Conservation (phyloP, 1,284 basidiomycete species). For the Trichosporon sp. region DNA sequence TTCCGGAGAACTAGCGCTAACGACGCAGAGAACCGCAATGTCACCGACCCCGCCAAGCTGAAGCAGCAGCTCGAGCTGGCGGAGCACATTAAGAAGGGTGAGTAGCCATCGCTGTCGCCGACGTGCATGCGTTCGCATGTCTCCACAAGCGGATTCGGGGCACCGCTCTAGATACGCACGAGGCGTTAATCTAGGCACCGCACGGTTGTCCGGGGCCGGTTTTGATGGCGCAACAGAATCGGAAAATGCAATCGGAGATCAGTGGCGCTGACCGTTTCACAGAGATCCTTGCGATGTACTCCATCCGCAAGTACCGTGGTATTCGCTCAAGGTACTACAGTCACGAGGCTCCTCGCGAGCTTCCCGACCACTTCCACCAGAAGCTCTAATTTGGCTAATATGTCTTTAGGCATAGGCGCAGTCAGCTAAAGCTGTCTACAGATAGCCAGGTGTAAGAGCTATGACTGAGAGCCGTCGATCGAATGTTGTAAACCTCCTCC, state of each 20-base stretch:
- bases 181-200: neutral
- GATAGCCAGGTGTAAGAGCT: neutral
- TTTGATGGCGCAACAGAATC: no score
- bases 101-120: slow-evolving; percentile 28
- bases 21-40: slow-evolving; percentile 60
- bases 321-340: slow-evolving; percentile 63
- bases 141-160: neutral
- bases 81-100: slow-evolving; percentile 84
- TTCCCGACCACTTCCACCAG: slow-evolving; percentile 11
- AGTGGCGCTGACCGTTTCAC: slow-evolving; percentile 8
- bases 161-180: neutral
- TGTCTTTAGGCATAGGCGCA: neutral
- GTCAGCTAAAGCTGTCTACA: neutral
- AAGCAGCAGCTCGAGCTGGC: slow-evolving; percentile 71
- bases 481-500: neutral
- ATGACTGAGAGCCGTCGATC: neutral
- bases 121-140: neutral
- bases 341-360: slow-evolving; percentile 28
- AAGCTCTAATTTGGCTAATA: neutral
- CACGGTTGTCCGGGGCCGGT: neutral
- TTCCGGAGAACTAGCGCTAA: neutral
- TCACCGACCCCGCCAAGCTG: slow-evolving; percentile 66
- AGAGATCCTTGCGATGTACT: slow-evolving; percentile 83
- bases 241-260: neutral
- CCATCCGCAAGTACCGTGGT: slow-evolving; percentile 77